phyloP scores from a whole-genome alignment of 805 yeast genomes.

The Henningerozyma blattae region DNA sequence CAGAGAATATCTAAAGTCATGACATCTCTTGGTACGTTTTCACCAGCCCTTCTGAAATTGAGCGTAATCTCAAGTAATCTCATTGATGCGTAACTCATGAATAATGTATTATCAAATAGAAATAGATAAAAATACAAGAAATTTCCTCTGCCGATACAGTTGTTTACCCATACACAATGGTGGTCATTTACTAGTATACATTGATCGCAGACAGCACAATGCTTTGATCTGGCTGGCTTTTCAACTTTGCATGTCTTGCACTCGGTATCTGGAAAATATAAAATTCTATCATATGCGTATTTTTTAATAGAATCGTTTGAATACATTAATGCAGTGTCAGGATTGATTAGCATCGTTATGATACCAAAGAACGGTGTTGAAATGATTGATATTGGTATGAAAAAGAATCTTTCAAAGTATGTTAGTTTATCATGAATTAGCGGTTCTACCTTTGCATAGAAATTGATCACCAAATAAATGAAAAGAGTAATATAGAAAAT shows the following conservation, averaged over 20 bases:
- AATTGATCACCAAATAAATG: conserved; percentile 10
- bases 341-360: conserved; percentile 12
- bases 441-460: conserved; percentile 8
- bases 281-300: conserved; percentile 36
- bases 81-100: conserved; percentile 34
- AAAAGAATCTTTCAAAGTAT: conserved; percentile 9
- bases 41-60: conserved; percentile 1
- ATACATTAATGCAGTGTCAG: conserved; percentile 5
- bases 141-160: conserved; percentile 62
- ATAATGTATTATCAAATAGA: conserved; percentile 35
- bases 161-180: conserved; percentile 63
- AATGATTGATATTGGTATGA: conserved; percentile 14
- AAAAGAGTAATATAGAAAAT: conserved; percentile 16
- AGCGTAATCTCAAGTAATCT: conserved; percentile 8
- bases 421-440: conserved; percentile 5
- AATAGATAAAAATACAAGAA: conserved; percentile 48
- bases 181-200: conserved; percentile 63
- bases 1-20: conserved; percentile 34
- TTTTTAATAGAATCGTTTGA: conserved; percentile 1
- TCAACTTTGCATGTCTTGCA: conserved; percentile 50
- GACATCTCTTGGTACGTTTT: conserved; percentile 8
- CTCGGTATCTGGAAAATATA: conserved; percentile 36
- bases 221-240: conserved; percentile 65
- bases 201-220: conserved; percentile 54
- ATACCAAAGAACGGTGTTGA: conserved; percentile 11